phyloP scores from a whole-genome alignment of 345 rosid genomes.

The Eucalyptus polyanthemos region DNA sequence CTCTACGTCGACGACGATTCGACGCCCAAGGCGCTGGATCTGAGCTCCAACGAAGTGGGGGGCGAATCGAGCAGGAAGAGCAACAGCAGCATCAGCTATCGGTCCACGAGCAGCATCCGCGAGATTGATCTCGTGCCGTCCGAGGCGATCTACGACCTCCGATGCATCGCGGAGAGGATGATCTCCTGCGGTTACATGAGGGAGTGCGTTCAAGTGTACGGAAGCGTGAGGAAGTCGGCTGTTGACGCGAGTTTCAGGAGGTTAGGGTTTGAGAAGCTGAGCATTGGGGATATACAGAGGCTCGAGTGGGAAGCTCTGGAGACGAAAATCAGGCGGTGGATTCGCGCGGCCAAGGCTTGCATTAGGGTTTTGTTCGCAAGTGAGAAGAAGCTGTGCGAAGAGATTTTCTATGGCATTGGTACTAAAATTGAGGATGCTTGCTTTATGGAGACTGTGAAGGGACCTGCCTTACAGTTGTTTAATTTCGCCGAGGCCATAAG shows the following conservation, averaged over 20 bases:
- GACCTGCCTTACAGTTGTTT: slow-evolving; percentile 63
- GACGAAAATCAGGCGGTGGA: slow-evolving; percentile 85
- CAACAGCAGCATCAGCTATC: slow-evolving; percentile 19
- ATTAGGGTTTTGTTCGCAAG: slow-evolving; percentile 73
- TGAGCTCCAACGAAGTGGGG: not conserved
- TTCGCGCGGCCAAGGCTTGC: slow-evolving; percentile 74
- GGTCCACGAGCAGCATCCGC: slow-evolving; percentile 79
- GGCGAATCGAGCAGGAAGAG: not conserved
- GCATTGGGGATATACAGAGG: slow-evolving; percentile 92
- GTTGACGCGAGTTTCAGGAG: slow-evolving; percentile 58
- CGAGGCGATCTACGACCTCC: slow-evolving; percentile 59
- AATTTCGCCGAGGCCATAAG: slow-evolving; percentile 91
- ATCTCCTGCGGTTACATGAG: slow-evolving; percentile 66
- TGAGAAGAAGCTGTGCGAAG: slow-evolving; percentile 77
- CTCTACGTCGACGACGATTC: not conserved
- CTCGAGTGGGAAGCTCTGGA: slow-evolving; percentile 64
- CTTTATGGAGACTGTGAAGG: slow-evolving; percentile 79
- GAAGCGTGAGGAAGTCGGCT: slow-evolving; percentile 77
- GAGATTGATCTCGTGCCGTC: slow-evolving; percentile 77
- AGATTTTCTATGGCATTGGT: slow-evolving; percentile 62
- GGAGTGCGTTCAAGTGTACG: slow-evolving; percentile 90
- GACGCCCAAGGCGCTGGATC: not conserved
- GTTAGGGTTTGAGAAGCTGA: slow-evolving; percentile 76
- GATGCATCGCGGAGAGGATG: slow-evolving; percentile 69
- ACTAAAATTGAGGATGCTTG: slow-evolving; percentile 62